Evolutionary conservation across 163 green algal genomes (phyloP).

Genomic region (Chloromonas sp.): DNA sequence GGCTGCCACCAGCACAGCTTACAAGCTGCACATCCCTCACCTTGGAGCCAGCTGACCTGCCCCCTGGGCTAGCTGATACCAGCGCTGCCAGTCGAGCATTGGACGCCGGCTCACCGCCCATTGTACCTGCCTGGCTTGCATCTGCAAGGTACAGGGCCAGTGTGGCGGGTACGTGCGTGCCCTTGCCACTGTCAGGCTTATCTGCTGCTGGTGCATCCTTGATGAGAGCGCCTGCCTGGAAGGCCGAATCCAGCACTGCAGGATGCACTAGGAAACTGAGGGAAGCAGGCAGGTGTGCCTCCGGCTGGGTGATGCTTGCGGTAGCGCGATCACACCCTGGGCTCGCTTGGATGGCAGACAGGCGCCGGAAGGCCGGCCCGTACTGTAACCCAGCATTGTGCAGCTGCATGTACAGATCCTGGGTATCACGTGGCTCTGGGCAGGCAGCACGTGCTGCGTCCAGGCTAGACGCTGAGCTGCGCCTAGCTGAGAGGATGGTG

Average conservation of each 20-base stretch:
- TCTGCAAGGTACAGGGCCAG: too few species aligned
- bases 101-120: background rate
- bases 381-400: constrained; percentile 80
- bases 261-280: constrained; percentile 35
- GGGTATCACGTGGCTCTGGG: background rate
- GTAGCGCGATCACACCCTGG: background rate
- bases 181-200: background rate
- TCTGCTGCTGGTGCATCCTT: background rate
- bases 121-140: background rate
- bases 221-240: background rate
- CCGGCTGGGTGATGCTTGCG: background rate
- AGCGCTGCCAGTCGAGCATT: background rate
- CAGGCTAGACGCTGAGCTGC: background rate
- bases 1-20: background rate
- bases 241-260: constrained; percentile 46
- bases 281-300: background rate
- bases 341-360: constrained; percentile 54
- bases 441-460: constrained; percentile 17
- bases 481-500: background rate
- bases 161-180: too few species aligned
- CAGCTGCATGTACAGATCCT: constrained; percentile 70
- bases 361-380: constrained; percentile 77
- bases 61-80: background rate
- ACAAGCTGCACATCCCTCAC: background rate
- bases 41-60: background rate